Evolutionary conservation across 2,329 filamentous ascomycete genomes (phyloP).

Genomic region (Nemania sp.): DNA sequence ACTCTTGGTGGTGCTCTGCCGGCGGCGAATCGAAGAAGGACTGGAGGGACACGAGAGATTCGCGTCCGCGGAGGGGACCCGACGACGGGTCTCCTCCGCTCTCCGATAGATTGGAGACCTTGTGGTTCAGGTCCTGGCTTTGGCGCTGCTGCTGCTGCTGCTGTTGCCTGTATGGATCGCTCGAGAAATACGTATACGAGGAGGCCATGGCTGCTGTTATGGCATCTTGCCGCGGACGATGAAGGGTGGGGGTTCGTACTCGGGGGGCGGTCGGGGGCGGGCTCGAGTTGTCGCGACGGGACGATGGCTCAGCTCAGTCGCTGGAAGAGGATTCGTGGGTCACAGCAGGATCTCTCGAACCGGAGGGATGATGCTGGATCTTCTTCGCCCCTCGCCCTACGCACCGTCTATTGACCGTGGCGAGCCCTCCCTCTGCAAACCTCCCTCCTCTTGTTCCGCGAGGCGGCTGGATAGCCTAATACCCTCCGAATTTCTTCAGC

Average conservation of each 20-base stretch:
- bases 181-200: conserved; percentile 31
- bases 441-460: neutral
- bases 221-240: conserved; percentile 25
- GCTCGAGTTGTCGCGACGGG: neutral
- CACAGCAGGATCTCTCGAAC: neutral
- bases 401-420: neutral
- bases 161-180: conserved; percentile 24
- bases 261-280: neutral
- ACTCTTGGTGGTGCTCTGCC: conserved; percentile 25
- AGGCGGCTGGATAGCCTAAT: neutral
- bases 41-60: conserved; percentile 41
- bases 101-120: conserved; percentile 40
- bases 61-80: conserved; percentile 34
- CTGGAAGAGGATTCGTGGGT: neutral
- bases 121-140: conserved; percentile 34
- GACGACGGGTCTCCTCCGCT: conserved; percentile 31
- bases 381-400: neutral
- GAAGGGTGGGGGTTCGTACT: neutral
- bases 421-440: neutral
- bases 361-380: neutral
- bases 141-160: no score
- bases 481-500: neutral
- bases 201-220: conserved; percentile 34
- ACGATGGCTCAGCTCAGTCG: neutral
- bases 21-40: conserved; percentile 33